phyloP scores from a whole-genome alignment of 2,329 filamentous ascomycete species.

The Westerdykella aurantiaca region DNA sequence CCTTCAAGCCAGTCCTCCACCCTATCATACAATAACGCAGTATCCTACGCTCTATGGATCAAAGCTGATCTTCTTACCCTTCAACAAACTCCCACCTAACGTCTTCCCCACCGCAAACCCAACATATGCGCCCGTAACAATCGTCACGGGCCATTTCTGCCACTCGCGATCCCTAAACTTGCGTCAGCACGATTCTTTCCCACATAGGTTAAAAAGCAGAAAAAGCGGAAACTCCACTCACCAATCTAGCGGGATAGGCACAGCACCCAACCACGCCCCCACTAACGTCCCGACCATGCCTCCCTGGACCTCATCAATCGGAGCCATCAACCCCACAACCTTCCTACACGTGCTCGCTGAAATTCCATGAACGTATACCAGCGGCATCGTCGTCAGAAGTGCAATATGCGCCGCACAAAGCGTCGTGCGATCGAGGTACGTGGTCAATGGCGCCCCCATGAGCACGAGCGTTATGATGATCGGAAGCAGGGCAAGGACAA shows the following conservation, averaged over 20 bases:
- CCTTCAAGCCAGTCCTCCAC: too few species aligned
- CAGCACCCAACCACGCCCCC: slow-evolving; percentile 87
- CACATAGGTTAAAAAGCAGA: neutral
- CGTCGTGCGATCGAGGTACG: slow-evolving; percentile 70
- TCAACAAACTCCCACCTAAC: slow-evolving; percentile 47
- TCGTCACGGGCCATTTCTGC: slow-evolving; percentile 96
- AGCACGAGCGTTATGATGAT: slow-evolving; percentile 64
- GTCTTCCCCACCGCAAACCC: slow-evolving; percentile 69
- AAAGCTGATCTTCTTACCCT: slow-evolving; percentile 43
- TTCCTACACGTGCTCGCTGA: slow-evolving; percentile 65
- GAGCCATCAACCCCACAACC: slow-evolving; percentile 61
- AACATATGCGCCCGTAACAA: slow-evolving; percentile 73
- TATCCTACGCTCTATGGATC: slow-evolving; percentile 7
- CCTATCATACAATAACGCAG: slow-evolving; percentile 9
- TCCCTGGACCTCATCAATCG: slow-evolving; percentile 80
- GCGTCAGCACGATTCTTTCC: slow-evolving; percentile 6
- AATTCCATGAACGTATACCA: slow-evolving; percentile 82
- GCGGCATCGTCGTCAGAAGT: slow-evolving; percentile 68
- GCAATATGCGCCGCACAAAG: slow-evolving; percentile 78
- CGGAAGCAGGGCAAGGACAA: slow-evolving; percentile 49
- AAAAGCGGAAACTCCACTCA: slow-evolving; percentile 26
- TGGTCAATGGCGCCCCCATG: slow-evolving; percentile 85
- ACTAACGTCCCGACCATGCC: slow-evolving; percentile 69
- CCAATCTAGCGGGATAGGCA: slow-evolving; percentile 96
- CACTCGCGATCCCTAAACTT: slow-evolving; percentile 74